These are phyloP conservation scores for Pythium insidiosum DNA, from an alignment of 352 stramenopile species.

Conservation along the genomic window DNA sequence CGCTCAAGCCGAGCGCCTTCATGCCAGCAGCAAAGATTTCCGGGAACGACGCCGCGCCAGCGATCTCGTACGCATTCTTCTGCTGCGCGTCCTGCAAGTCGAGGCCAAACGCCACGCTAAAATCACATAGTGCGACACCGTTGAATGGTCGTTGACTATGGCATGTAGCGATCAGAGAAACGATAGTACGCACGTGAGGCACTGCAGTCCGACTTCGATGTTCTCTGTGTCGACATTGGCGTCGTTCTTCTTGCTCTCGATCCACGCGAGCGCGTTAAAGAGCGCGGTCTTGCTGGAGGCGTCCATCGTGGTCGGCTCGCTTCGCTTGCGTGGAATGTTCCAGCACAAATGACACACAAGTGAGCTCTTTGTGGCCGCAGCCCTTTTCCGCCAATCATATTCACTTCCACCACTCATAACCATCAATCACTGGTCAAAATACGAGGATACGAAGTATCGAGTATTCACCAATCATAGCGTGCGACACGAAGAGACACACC, in stretches of 20 bases:
- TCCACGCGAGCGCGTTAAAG: conserved; percentile 68
- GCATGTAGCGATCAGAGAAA: neutral
- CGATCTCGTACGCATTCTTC: conserved; percentile 36
- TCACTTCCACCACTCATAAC: neutral
- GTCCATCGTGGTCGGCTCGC: conserved; percentile 21
- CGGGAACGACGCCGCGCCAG: conserved; percentile 33
- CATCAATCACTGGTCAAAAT: neutral
- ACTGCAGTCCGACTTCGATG: conserved; percentile 57
- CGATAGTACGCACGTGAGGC: conserved; percentile 34
- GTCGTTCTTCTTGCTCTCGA: conserved; percentile 56
- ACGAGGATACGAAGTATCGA: neutral
- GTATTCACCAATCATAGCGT: conserved; percentile 14
- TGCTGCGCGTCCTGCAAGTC: conserved; percentile 49
- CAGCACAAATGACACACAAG: conserved; percentile 1
- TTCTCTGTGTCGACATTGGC: conserved; percentile 44
- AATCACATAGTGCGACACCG: no score
- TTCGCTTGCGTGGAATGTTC: neutral
- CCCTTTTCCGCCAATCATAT: conserved; percentile 2
- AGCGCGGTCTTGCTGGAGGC: conserved; percentile 35
- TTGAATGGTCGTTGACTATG: no score
- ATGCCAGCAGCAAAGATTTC: conserved; percentile 69
- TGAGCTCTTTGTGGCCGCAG: neutral
- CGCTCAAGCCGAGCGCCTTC: conserved; percentile 46
- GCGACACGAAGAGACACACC: conserved; percentile 6
- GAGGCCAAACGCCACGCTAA: conserved; percentile 72